A percentile compares a stretch with the other conserved stretches of the same genome.
Conservation (phyloP, 2,329 filamentous ascomycete species). For the Curvularia sp. region DNA sequence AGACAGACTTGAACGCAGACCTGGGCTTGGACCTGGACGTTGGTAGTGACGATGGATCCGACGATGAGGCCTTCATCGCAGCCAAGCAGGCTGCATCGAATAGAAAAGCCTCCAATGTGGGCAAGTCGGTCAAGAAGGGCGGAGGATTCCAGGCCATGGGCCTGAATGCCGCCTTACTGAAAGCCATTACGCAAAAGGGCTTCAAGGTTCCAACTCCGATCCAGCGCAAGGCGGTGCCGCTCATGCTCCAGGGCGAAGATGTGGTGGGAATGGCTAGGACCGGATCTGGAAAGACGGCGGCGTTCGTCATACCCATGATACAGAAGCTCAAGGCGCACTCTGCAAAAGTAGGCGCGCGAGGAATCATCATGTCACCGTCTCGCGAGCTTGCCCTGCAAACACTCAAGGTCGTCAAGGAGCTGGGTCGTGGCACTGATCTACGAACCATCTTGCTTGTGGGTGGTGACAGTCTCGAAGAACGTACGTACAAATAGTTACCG, state of each 20-base stretch:
- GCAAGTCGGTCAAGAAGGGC: conserved; percentile 88
- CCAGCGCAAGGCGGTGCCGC: conserved; percentile 93
- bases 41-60: conserved; percentile 64
- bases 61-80: conserved; percentile 90
- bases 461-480: conserved; percentile 94
- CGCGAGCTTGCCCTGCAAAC: conserved; percentile 95
- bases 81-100: conserved; percentile 86
- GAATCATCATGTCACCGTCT: conserved; percentile 87
- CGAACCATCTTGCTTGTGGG: conserved; percentile 90
- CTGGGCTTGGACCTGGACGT: conserved; percentile 47
- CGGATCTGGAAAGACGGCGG: conserved; percentile 97
- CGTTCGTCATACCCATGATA: conserved; percentile 98
- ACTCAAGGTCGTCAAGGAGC: conserved; percentile 93
- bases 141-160: conserved; percentile 97
- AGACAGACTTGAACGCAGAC: conserved; percentile 45
- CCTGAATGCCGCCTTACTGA: conserved; percentile 81
- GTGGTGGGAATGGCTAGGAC: conserved; percentile 99
- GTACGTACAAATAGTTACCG: conserved; percentile 26
- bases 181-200: conserved; percentile 91
- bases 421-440: conserved; percentile 87
- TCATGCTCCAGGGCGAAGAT: conserved; percentile 88
- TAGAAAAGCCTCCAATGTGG: conserved; percentile 79
- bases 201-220: conserved; percentile 97
- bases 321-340: conserved; percentile 90
- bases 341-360: conserved; percentile 82